Percentiles rank a stretch among this genome's conserved stretches.
Evolutionary conservation across 148 eudicot species (phyloP).

Genomic region (Cornus florida): DNA sequence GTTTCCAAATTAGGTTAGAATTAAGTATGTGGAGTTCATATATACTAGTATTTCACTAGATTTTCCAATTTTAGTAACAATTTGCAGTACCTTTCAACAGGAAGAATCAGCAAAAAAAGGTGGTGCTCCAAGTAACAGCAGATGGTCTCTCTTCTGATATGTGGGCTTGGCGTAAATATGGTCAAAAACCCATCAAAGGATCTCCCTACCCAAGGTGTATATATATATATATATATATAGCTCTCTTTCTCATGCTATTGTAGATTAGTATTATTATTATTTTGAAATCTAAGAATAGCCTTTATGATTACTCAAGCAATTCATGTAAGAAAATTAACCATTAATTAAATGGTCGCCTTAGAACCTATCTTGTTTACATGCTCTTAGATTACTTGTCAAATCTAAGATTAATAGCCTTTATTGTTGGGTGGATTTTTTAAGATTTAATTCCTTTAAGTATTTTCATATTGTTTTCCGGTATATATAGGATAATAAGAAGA

Average conservation of each 20-base stretch:
- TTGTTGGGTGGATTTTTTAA: no score
- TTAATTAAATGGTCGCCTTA: no score
- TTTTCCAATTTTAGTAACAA: not conserved
- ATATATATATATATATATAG: not conserved
- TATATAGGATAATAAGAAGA: no score
- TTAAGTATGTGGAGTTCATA: not conserved
- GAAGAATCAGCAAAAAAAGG: constrained; percentile 56
- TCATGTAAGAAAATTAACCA: no score
- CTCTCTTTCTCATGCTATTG: not conserved
- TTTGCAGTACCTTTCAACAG: constrained; percentile 26
- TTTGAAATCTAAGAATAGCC: not conserved
- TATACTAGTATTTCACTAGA: not conserved
- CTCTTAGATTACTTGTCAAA: no score
- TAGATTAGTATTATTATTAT: not conserved
- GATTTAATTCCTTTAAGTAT: no score
- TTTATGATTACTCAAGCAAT: no score
- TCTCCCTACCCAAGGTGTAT: constrained; percentile 80
- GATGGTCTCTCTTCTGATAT: constrained; percentile 48
- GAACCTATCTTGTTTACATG: no score
- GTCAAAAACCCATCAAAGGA: constrained; percentile 86
- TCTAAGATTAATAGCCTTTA: no score
- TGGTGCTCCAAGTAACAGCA: constrained; percentile 39
- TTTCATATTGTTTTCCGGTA: no score
- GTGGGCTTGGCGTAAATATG: constrained; percentile 96
- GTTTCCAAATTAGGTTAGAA: not conserved